Conservation (phyloP, 139 green algal species). For the Tetradesmus lagerheimii region DNA sequence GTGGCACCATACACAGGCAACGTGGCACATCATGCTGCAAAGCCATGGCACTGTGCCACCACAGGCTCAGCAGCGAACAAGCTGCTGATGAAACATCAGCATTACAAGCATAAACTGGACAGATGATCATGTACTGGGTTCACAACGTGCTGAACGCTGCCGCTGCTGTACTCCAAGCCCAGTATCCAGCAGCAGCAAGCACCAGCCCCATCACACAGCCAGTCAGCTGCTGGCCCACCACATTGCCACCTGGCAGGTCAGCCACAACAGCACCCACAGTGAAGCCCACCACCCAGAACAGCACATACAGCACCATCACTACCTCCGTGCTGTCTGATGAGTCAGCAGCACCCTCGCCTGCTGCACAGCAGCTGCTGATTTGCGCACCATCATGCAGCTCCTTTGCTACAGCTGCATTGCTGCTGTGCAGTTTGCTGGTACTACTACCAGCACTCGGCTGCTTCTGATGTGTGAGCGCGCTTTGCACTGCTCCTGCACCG, state of each 20-base stretch:
- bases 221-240: neutral
- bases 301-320: conserved; percentile 38
- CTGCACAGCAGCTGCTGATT: neutral
- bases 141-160: neutral
- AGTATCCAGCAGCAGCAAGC: neutral
- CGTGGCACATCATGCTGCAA: too few relatives aligned
- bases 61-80: too few relatives aligned
- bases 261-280: neutral
- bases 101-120: too few relatives aligned
- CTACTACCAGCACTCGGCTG: neutral
- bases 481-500: neutral
- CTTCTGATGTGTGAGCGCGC: too few relatives aligned
- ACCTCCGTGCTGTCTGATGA: neutral
- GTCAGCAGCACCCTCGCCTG: neutral
- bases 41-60: too few relatives aligned
- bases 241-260: neutral
- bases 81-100: too few relatives aligned
- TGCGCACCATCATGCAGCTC: neutral
- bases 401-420: neutral
- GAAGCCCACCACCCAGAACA: conserved; percentile 38
- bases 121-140: too few relatives aligned
- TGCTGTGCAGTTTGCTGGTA: neutral
- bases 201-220: neutral
- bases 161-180: neutral
- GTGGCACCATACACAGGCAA: too few relatives aligned